Evolutionary conservation across 1,284 basidiomycete species (phyloP).

Genomic region (Mycena citricolor): DNA sequence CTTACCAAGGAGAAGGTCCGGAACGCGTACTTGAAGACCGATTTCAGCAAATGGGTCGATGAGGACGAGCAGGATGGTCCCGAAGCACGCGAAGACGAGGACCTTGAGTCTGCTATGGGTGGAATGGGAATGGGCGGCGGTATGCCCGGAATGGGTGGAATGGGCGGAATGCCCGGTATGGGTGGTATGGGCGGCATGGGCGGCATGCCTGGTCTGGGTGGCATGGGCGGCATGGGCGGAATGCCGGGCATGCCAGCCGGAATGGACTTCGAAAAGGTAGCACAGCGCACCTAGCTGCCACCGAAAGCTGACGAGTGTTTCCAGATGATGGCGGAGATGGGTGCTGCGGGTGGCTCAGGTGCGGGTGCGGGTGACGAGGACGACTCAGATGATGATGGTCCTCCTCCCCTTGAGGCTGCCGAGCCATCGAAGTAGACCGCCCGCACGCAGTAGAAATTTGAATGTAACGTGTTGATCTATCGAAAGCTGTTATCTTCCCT

Average conservation of each 20-base stretch:
- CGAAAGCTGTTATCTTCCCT: too few relatives aligned
- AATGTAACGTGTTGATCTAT: slow-evolving; percentile 2
- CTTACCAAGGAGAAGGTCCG: slow-evolving; percentile 85
- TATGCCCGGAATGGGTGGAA: slow-evolving; percentile 44
- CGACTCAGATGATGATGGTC: slow-evolving; percentile 65
- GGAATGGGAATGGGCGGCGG: slow-evolving; percentile 46
- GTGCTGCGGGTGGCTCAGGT: slow-evolving; percentile 40
- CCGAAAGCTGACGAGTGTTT: slow-evolving; percentile 13
- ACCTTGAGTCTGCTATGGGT: slow-evolving; percentile 39
- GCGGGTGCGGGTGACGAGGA: slow-evolving; percentile 45
- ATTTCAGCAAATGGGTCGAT: slow-evolving; percentile 92
- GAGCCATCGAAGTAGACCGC: slow-evolving; percentile 33
- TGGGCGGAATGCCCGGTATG: too few relatives aligned
- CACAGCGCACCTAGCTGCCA: not conserved
- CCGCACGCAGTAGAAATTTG: slow-evolving; percentile 1
- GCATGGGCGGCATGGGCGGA: too few relatives aligned
- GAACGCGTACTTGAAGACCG: slow-evolving; percentile 83
- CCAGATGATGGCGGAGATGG: slow-evolving; percentile 71
- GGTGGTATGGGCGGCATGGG: slow-evolving; percentile 31
- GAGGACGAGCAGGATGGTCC: slow-evolving; percentile 90
- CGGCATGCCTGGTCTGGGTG: too few relatives aligned
- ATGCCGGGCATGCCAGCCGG: too few relatives aligned
- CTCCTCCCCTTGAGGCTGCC: slow-evolving; percentile 73
- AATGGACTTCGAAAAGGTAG: slow-evolving; percentile 65
- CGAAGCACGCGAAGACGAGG: slow-evolving; percentile 42